phyloP scores from a whole-genome alignment of 441 rosid genomes.

The Dalechampia spathulata region DNA sequence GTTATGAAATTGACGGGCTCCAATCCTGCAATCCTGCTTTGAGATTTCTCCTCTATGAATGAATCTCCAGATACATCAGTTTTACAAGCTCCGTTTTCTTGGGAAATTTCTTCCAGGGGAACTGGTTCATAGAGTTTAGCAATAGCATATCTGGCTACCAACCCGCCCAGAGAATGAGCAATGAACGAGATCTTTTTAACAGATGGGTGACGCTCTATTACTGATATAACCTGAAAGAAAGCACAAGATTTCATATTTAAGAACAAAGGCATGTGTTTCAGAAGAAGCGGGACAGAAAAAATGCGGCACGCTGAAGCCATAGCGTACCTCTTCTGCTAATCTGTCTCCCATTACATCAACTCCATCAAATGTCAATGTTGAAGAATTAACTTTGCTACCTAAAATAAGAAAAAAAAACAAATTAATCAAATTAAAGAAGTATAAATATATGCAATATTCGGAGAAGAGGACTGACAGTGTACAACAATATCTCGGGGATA shows the following conservation, averaged over 20 bases:
- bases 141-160: constrained; percentile 85
- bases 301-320: too few species aligned
- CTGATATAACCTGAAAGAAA: constrained; percentile 48
- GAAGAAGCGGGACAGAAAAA: too few species aligned
- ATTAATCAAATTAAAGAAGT: background rate
- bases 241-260: constrained; percentile 2
- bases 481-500: constrained; percentile 54
- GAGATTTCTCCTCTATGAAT: constrained; percentile 20
- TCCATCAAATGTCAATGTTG: constrained; percentile 71
- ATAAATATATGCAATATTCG: background rate
- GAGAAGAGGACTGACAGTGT: constrained; percentile 47
- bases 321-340: constrained; percentile 83
- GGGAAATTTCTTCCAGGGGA: constrained; percentile 26
- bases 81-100: constrained; percentile 21
- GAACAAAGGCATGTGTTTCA: constrained; percentile 11
- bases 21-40: constrained; percentile 75
- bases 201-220: constrained; percentile 53
- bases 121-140: constrained; percentile 58
- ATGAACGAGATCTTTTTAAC: constrained; percentile 80
- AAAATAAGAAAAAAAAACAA: constrained; percentile 7
- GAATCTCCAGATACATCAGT: constrained; percentile 22
- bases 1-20: constrained; percentile 85
- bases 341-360: constrained; percentile 88
- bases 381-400: constrained; percentile 68
- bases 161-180: constrained; percentile 97